These are phyloP conservation scores for Logfia minima DNA, from an alignment of 129 eudicot genomes.

Conservation along the genomic window DNA sequence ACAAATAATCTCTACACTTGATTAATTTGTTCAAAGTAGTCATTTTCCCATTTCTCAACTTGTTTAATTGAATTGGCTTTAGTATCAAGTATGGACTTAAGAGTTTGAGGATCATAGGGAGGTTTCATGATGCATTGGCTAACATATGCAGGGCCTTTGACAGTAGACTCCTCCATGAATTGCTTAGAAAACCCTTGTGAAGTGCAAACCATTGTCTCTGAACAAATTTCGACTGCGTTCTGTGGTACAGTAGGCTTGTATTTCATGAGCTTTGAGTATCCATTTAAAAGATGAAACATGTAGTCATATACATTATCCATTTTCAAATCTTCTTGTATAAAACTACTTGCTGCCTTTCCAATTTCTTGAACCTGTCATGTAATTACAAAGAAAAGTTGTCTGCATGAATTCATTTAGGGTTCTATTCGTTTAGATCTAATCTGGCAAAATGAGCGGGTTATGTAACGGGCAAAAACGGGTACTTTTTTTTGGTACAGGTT, in stretches of 20 bases:
- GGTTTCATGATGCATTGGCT: conserved; percentile 64
- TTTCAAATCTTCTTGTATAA: conserved; percentile 63
- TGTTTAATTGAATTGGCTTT: conserved; percentile 38
- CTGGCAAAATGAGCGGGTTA: neutral
- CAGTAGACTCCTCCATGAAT: conserved; percentile 66
- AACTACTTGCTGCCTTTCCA: conserved; percentile 63
- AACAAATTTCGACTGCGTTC: conserved; percentile 63
- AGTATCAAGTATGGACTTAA: conserved; percentile 34
- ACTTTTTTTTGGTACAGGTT: neutral
- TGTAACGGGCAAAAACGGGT: neutral
- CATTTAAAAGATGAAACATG: conserved; percentile 76
- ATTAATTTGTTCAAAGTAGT: conserved; percentile 40
- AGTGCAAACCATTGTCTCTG: conserved; percentile 70
- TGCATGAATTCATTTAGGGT: neutral
- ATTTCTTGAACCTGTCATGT: conserved; percentile 57
- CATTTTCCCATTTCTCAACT: conserved; percentile 56
- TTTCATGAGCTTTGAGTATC: conserved; percentile 67
- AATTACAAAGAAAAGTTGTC: neutral
- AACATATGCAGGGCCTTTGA: conserved; percentile 48
- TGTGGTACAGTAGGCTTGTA: conserved; percentile 66
- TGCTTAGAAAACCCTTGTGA: conserved; percentile 48
- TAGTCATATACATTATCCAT: conserved; percentile 78
- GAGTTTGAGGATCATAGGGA: conserved; percentile 48
- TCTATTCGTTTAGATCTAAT: neutral
- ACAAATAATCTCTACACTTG: neutral